Base-by-base conservation (phyloP, 1,284 basidiomycete species). In the Apiotrichum akiyoshidainum region DNA sequence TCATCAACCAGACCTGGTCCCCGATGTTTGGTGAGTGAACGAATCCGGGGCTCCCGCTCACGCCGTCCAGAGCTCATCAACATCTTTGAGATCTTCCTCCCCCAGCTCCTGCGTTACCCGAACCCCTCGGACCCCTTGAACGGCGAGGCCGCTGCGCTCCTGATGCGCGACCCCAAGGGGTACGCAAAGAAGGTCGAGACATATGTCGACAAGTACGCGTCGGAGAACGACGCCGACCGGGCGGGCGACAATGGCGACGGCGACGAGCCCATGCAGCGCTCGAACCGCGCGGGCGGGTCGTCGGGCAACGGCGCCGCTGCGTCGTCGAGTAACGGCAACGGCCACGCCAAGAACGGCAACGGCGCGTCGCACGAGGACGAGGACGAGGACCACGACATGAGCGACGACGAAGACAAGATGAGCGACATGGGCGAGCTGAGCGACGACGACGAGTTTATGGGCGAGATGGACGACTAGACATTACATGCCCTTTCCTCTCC, bases 1-100 rank as follows among this genome's bases (percentile, higher is more conserved):
- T 96, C 37, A 96, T 96, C 76, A 96, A 96, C 76, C 92, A 95
- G 80, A 96, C 93, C n/a, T 97, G 93, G 94, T 96, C 93, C 37
- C 94, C 93, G 2, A 97, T 97, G 94, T 97, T 95, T 75, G 92
- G 92, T 92, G 75, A 60, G 83, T 68, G 26, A 31, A 31, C 26
- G 4, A 31, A 59, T 76, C 22, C n/a, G 11, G 31, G 19, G 8
- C 33, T 16, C 26, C 26, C 26, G n/a, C 26, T 48, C 12, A 19
- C 40, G 13, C 17, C 13, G 11, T 22, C 0, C 70, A 94, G 95
- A 98, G 80, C 93, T 98, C 87, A 92, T 98, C 81, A 99, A 99
- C 77, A 98, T 99, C 69, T 99, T 99, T 71, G 96, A 99, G 77
- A 88, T 92, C 57, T 99, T 99, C 81, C 83, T 99, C 33, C 96